Base-by-base conservation (phyloP, 177 flowering plant species). In the Vitis hybrid region DNA sequence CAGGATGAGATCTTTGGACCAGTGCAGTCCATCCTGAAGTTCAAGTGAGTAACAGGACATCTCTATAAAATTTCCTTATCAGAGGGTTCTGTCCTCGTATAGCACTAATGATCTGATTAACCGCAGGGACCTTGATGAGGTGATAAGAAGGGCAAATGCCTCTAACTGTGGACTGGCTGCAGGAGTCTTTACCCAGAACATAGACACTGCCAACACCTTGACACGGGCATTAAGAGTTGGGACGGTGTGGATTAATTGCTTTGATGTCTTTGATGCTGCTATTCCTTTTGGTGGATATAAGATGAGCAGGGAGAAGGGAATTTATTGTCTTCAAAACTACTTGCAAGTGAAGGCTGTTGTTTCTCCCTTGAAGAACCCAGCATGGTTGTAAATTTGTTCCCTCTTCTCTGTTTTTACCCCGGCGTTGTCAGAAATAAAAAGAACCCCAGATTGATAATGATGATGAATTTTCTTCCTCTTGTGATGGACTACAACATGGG, bases 1-100 rank as follows among this genome's bases (percentile, higher is more conserved):
- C 61, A 70, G 69, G 91, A 87, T 0, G 91, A 87, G 80, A 87
- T 87, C 31, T 87, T 87, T 61, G 91, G 91, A 16, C 89, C 91
- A 11, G 91, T 87, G 13, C 89, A 87, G 70, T 59, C 88, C 18
- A 85, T 88, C 67, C 68, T 88, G 72, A 89, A 89, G 66, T 89
- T 74, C 83, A 88, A 83, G 94, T 89, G 67, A 77, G 90, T 59
- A 50, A n/a, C 16, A 16, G 54, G 52, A 3, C 29, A 26, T 26
- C 29, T 26, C 29, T 26, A 26, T 26, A 26, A 26, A 26, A 26
- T 26, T 26, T 26, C 29, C 29, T 26, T 26, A 56, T 67, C 20
- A 34, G 8, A 31, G 29, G 14, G 13, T 22, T 9, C 31, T 57
- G 8, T 71, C 18, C 45, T 39, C 8, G 52, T 31, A 2, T 50